Conservation (phyloP, 352 stramenopile genomes). For the Phytophthora syringae region DNA sequence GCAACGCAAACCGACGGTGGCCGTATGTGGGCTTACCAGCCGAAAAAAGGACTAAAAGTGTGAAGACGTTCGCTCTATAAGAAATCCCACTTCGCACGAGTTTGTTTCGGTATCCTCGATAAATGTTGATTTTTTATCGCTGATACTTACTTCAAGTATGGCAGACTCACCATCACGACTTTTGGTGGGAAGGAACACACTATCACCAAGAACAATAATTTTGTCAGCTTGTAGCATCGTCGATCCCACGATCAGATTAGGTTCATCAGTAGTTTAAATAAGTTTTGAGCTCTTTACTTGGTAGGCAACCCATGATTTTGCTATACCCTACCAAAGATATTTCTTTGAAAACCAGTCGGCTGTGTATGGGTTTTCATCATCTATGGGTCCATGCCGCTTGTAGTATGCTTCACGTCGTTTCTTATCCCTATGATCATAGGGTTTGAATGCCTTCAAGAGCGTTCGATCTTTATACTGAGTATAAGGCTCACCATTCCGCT, state of each 20-base stretch:
- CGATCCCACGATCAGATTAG: slow-evolving; percentile 4
- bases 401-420: background rate
- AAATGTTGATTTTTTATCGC: slow-evolving; percentile 6
- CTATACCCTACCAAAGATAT: slow-evolving; percentile 2
- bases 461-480: background rate
- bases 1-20: background rate
- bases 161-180: slow-evolving; percentile 6
- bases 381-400: background rate
- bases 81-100: background rate
- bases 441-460: background rate
- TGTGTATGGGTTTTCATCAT: background rate
- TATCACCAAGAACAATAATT: slow-evolving; percentile 8
- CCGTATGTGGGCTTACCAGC: slow-evolving; percentile 1
- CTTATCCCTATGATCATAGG: background rate
- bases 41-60: background rate
- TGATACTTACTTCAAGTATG: slow-evolving; percentile 9
- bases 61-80: slow-evolving; percentile 2
- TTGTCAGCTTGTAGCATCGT: slow-evolving; percentile 6
- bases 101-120: slow-evolving; percentile 4
- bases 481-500: slow-evolving; percentile 10
- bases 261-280: slow-evolving; percentile 5
- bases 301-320: slow-evolving; percentile 1
- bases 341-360: slow-evolving; percentile 3
- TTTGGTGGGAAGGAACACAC: slow-evolving; percentile 10
- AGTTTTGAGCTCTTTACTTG: slow-evolving; percentile 3